Evolutionary conservation across 805 yeast genomes (phyloP).

Genomic region (Starmera amethionina): DNA sequence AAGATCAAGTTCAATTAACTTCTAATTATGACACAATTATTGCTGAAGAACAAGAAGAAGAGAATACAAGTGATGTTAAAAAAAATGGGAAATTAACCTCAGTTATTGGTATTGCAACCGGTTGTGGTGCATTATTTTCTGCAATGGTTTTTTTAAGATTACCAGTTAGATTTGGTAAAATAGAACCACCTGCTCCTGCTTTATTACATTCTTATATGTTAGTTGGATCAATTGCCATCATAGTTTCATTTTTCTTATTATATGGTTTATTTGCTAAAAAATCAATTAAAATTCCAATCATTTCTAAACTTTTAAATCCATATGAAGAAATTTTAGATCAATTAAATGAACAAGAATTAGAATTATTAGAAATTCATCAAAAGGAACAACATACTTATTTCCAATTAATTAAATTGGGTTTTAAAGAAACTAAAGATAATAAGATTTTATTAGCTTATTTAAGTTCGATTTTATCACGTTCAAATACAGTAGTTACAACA

Average conservation of each 20-base stretch:
- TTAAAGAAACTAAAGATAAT: slow-evolving; percentile 36
- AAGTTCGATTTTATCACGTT: slow-evolving; percentile 55
- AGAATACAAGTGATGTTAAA: slow-evolving; percentile 11
- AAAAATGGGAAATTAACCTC: slow-evolving; percentile 51
- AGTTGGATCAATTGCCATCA: slow-evolving; percentile 33
- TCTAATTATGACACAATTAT: slow-evolving; percentile 1
- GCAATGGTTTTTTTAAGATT: slow-evolving; percentile 46
- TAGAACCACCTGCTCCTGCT: slow-evolving; percentile 31
- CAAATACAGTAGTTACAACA: slow-evolving; percentile 48
- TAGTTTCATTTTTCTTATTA: slow-evolving; percentile 28
- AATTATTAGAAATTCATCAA: slow-evolving; percentile 2
- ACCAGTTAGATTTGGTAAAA: slow-evolving; percentile 38
- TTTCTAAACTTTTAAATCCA: slow-evolving; percentile 15
- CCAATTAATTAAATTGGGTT: slow-evolving; percentile 35
- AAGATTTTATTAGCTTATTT: slow-evolving; percentile 45
- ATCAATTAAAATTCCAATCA: slow-evolving; percentile 18
- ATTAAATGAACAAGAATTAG: slow-evolving; percentile 18
- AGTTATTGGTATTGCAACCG: slow-evolving; percentile 50
- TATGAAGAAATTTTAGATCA: slow-evolving; percentile 24
- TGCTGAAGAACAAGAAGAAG: slow-evolving; percentile 7
- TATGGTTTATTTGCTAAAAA: slow-evolving; percentile 36
- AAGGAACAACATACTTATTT: slow-evolving; percentile 21
- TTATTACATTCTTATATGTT: slow-evolving; percentile 38
- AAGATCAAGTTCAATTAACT: slow-evolving; percentile 3
- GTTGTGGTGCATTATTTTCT: slow-evolving; percentile 59